Conservation (phyloP, 1,139 yeast species). For the Yamadazyma triangularis region DNA sequence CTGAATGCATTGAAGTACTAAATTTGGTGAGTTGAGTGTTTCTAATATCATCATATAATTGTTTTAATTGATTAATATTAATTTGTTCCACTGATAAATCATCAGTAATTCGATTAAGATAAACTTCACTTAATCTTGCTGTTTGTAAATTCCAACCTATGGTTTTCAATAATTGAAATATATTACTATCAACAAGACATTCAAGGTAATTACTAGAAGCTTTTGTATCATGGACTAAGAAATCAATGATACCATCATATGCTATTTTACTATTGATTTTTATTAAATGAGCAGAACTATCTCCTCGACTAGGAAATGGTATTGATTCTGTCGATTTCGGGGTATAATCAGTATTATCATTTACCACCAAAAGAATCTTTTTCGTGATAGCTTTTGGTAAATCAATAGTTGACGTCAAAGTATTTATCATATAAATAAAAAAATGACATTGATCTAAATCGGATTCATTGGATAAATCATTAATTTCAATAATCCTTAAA, state of each 20-base stretch:
- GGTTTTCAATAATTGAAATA: conserved; percentile 31
- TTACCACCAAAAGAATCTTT: conserved; percentile 27
- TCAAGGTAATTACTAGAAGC: conserved; percentile 30
- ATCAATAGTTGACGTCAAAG: conserved; percentile 15
- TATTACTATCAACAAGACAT: conserved; percentile 30
- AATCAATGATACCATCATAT: conserved; percentile 26
- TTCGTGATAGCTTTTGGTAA: conserved; percentile 17
- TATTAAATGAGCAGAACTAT: conserved; percentile 20
- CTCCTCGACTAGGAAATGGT: conserved; percentile 19
- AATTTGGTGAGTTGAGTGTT: conserved; percentile 23
- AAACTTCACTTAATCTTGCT: conserved; percentile 20
- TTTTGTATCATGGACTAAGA: conserved; percentile 25
- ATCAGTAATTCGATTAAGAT: conserved; percentile 18
- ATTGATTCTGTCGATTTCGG: conserved; percentile 33
- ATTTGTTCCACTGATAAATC: conserved; percentile 9
- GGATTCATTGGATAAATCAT: conserved; percentile 12
- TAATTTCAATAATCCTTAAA: conserved; percentile 25
- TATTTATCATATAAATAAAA: conserved; percentile 26
- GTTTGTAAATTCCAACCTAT: conserved; percentile 23
- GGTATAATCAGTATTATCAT: conserved; percentile 39
- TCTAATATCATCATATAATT: conserved; percentile 15
- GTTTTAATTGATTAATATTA: conserved; percentile 8
- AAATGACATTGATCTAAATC: conserved; percentile 21
- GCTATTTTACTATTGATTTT: conserved; percentile 32
- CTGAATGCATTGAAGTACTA: conserved; percentile 31